phyloP scores from a whole-genome alignment of 140 eudicot genomes.

The Oenanthe javanica region DNA sequence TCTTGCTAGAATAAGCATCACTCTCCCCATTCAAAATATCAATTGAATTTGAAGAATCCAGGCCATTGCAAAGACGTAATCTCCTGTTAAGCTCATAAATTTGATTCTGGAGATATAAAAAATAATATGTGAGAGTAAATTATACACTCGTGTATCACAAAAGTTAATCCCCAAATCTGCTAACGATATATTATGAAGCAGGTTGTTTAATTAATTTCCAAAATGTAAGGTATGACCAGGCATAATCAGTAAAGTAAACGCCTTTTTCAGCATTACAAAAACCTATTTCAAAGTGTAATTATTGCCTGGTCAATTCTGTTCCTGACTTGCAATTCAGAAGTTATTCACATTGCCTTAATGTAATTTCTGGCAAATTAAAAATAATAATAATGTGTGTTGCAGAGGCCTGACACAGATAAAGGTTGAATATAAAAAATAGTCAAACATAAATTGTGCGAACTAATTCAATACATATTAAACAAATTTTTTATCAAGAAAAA shows the following conservation, averaged over 20 bases:
- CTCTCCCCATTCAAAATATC: slow-evolving; percentile 22
- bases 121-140: neutral
- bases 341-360: neutral
- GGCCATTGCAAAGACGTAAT: slow-evolving; percentile 40
- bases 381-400: neutral
- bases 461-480: neutral
- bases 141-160: neutral
- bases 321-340: neutral
- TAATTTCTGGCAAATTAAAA: neutral
- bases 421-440: neutral
- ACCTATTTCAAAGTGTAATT: neutral
- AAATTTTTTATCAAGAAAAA: neutral
- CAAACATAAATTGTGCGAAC: neutral
- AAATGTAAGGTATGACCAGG: neutral
- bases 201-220: neutral
- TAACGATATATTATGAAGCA: neutral
- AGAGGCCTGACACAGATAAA: neutral
- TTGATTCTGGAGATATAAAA: slow-evolving; percentile 34
- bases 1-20: slow-evolving; percentile 28
- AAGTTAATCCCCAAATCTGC: neutral
- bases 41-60: slow-evolving; percentile 26
- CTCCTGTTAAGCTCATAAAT: slow-evolving; percentile 44
- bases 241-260: neutral
- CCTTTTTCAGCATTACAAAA: neutral
- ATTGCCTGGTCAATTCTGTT: too few species aligned